Base-by-base conservation (phyloP, 2,329 filamentous ascomycete genomes). In the Aspergillus japonicus region DNA sequence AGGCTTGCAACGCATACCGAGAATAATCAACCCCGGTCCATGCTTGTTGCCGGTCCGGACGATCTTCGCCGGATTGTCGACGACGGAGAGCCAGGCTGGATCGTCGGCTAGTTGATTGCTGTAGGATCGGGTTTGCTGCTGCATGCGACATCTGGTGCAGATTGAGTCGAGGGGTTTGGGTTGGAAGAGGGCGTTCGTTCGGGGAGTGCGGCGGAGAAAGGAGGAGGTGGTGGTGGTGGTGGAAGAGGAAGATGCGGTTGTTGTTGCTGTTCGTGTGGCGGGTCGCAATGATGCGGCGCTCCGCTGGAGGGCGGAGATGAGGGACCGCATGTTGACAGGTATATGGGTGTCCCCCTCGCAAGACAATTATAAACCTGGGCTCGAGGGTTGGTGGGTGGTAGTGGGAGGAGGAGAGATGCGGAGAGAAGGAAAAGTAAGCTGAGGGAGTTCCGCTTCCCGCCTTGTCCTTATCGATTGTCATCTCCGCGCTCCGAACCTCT, bases 51-150 rank as follows among this genome's bases (percentile, higher is more conserved):
- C 87, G 1, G 87, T 81, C 50, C 92, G 90, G 42, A 98, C 89
- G 35, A 97, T 85, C 66, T 86, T 84, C 0, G 93, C 86, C 1
- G 94, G 92, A 61, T 90, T 89, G 78, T 99, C 94, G 65, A 97
- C 85, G 65, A 96, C 87, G 7, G 92, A 96, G 61, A 86, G 83
- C 80, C 96, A 97, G 72, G 83, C 83, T 1, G 91, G 89, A 72
- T 92, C 85, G 69, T 96, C 91, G 68, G 84, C 89, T 33, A 72
- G 47, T 51, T 71, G 66, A 64, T 50, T 23, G 39, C 57, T 66
- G 48, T 76, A 74, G 64, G 74, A 77, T 47, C 77, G 74, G 57
- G 70, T 68, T 61, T 78, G 75, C 55, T 78, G 75, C 56, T 75
- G 73, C 23, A 66, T 64, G 49, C 71, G 71, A 58, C 74, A 77